Evolutionary conservation across 2,329 filamentous ascomycete genomes (phyloP).

Genomic region (Coniochaeta hoffmannii): DNA sequence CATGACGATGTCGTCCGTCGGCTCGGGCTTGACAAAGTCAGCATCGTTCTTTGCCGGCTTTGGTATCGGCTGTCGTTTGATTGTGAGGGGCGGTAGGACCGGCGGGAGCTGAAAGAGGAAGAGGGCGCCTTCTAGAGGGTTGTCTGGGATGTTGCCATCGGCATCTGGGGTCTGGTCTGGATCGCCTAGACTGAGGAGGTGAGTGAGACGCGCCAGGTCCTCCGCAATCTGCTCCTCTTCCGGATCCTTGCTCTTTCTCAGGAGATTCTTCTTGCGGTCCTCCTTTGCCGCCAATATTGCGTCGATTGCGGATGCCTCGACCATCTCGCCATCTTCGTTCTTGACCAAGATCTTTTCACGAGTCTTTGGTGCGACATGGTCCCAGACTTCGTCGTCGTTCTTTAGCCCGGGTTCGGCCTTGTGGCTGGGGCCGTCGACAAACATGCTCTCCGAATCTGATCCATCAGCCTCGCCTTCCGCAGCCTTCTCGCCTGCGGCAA

Average conservation of each 20-base stretch:
- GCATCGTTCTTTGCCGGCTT: slow-evolving; percentile 10
- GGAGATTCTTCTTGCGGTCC: slow-evolving; percentile 23
- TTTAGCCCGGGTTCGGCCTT: slow-evolving; percentile 11
- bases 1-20: slow-evolving; percentile 26
- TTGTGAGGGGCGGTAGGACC: slow-evolving; percentile 47
- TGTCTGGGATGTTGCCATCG: slow-evolving; percentile 4
- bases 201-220: slow-evolving; percentile 23
- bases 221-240: slow-evolving; percentile 24
- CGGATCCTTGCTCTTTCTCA: slow-evolving; percentile 13
- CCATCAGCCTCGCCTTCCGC: slow-evolving; percentile 21
- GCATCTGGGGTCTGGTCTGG: slow-evolving; percentile 2
- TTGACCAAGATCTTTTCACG: slow-evolving; percentile 15
- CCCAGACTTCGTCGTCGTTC: slow-evolving; percentile 34
- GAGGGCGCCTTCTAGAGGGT: slow-evolving; percentile 42
- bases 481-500: slow-evolving; percentile 42
- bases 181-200: slow-evolving; percentile 18
- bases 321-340: slow-evolving; percentile 11
- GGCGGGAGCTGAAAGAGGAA: slow-evolving; percentile 61
- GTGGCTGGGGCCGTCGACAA: slow-evolving; percentile 11
- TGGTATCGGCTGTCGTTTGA: slow-evolving; percentile 6
- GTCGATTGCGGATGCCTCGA: slow-evolving; percentile 12
- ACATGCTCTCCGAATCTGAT: slow-evolving; percentile 16
- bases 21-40: slow-evolving; percentile 32
- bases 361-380: slow-evolving; percentile 26
- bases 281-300: slow-evolving; percentile 8